Percentiles rank a stretch among this genome's conserved stretches.
Conservation (phyloP, 1,139 yeast species). For the Saccharomyces hybrid region DNA sequence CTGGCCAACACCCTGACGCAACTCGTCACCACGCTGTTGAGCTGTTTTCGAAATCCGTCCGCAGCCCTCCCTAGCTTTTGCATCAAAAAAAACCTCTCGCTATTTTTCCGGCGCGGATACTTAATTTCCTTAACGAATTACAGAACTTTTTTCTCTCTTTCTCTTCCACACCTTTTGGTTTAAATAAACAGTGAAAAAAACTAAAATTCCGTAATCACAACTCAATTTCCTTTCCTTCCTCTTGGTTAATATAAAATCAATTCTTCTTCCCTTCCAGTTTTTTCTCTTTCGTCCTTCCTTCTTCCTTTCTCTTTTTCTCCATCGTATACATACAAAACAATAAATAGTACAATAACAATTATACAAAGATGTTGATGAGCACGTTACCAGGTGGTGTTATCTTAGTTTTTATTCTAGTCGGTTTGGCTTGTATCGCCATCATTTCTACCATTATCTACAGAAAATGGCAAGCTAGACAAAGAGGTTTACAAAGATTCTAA, state of each 20-base stretch:
- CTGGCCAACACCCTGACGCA: background rate
- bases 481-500: conserved; percentile 37
- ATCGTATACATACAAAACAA: background rate
- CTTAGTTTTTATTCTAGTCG: conserved; percentile 42
- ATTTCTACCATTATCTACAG: conserved; percentile 29
- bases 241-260: background rate
- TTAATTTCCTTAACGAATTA: background rate
- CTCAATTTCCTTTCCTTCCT: background rate
- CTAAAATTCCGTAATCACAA: background rate
- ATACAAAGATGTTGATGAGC: conserved; percentile 7
- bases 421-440: conserved; percentile 38
- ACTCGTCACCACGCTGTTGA: background rate
- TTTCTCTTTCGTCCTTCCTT: background rate
- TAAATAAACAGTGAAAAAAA: background rate
- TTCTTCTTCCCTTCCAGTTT: background rate
- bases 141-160: background rate
- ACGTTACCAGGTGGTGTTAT: conserved; percentile 51
- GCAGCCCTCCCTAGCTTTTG: background rate
- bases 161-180: background rate
- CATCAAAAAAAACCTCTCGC: background rate
- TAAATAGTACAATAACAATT: conserved; percentile 2
- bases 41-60: background rate
- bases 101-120: background rate
- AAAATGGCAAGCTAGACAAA: conserved; percentile 33
- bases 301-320: background rate